Conservation (phyloP, 805 yeast species). For the Alloascoidea africana region DNA sequence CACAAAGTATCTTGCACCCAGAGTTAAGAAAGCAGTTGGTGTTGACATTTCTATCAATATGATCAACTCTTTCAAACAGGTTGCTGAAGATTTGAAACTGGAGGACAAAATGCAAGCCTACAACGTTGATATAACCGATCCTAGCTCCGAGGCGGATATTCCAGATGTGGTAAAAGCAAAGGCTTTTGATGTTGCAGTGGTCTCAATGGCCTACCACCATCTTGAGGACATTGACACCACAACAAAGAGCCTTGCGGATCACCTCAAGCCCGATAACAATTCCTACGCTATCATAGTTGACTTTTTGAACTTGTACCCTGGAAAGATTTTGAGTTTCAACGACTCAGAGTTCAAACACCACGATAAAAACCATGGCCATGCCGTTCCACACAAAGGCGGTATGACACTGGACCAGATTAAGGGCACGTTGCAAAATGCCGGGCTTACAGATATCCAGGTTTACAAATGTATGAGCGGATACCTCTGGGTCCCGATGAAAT, state of each 20-base stretch:
- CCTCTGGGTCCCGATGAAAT: conserved; percentile 2
- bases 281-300: conserved; percentile 1
- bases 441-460: not conserved
- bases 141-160: too few relatives aligned
- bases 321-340: not conserved
- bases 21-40: not conserved
- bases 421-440: conserved; percentile 1
- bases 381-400: conserved; percentile 2
- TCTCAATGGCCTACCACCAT: conserved; percentile 1
- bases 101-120: not conserved
- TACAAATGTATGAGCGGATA: conserved; percentile 1
- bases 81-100: not conserved
- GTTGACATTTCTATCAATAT: not conserved
- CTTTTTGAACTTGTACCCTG: not conserved
- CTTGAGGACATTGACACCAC: not conserved
- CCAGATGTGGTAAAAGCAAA: not conserved
- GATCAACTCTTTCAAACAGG: conserved; percentile 1
- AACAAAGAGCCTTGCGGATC: not conserved
- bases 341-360: too few relatives aligned
- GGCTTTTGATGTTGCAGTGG: not conserved
- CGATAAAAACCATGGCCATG: not conserved
- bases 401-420: not conserved
- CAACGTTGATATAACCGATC: conserved; percentile 1
- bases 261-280: not conserved
- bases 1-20: not conserved